Percentiles rank a stretch among this genome's conserved stretches.
Conservation (phyloP, 2,329 filamentous ascomycete genomes). For the Diaporthe eres region DNA sequence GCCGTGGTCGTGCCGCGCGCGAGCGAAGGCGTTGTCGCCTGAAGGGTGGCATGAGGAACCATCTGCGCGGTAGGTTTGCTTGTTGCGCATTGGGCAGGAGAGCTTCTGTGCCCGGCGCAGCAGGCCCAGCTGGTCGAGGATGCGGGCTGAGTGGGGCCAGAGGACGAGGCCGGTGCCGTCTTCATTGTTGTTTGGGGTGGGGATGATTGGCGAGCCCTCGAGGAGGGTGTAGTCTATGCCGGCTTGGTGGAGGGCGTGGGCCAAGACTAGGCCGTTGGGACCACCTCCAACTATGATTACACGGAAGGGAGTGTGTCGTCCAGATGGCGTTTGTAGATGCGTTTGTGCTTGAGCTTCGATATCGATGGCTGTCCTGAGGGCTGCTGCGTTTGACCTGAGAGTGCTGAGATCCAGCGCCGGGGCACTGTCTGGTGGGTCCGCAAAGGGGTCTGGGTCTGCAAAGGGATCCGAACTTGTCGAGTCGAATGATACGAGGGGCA, state of each 20-base stretch:
- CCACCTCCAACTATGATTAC: constrained; percentile 51
- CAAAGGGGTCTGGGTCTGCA: not conserved
- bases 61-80: constrained; percentile 29
- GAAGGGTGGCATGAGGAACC: constrained; percentile 6
- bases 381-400: not conserved
- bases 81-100: constrained; percentile 31
- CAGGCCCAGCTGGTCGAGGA: constrained; percentile 48
- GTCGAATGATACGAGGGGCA: not conserved
- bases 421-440: not conserved
- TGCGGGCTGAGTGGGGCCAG: constrained; percentile 44
- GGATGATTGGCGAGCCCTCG: constrained; percentile 43
- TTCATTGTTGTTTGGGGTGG: constrained; percentile 34
- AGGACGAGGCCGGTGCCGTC: constrained; percentile 43
- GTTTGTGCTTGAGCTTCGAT: not conserved
- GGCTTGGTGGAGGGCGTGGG: constrained; percentile 48
- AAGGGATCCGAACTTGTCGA: not conserved
- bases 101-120: constrained; percentile 38
- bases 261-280: constrained; percentile 47
- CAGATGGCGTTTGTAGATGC: accelerated
- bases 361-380: not conserved
- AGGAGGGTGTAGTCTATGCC: constrained; percentile 50
- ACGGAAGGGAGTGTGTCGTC: not conserved
- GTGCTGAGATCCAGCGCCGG: not conserved
- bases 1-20: constrained; percentile 40
- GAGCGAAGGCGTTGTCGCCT: constrained; percentile 36